Conservation (phyloP, 768 basidiomycete species). For the Hebeloma cylindrosporum region DNA sequence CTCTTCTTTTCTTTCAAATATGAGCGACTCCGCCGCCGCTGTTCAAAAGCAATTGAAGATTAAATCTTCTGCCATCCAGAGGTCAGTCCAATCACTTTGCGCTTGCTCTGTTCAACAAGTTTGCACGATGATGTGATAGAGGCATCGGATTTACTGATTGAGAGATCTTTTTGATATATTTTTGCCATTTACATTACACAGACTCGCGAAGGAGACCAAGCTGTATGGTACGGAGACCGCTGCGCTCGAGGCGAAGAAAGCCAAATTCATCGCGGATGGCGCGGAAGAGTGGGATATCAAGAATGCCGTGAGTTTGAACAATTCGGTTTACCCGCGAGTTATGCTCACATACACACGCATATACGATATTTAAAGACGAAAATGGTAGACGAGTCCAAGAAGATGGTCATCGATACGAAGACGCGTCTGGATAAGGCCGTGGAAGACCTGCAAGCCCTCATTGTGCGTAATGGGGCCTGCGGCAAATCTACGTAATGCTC, state of each 20-base stretch:
- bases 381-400: conserved; percentile 74
- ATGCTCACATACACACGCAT: background rate
- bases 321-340: background rate
- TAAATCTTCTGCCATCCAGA: conserved; percentile 63
- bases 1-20: conserved; percentile 22
- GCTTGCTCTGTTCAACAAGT: conserved; percentile 6
- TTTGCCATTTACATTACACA: conserved; percentile 24
- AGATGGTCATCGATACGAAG: conserved; percentile 74
- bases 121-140: no score
- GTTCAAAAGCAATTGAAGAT: conserved; percentile 73
- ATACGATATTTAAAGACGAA: conserved; percentile 42
- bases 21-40: conserved; percentile 51
- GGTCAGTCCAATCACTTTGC: conserved; percentile 44
- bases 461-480: conserved; percentile 50
- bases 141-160: no score
- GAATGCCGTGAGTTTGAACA: conserved; percentile 52
- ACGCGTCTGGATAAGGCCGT: conserved; percentile 60
- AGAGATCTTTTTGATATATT: no score
- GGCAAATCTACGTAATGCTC: background rate
- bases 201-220: conserved; percentile 66
- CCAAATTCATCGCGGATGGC: conserved; percentile 57
- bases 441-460: conserved; percentile 61
- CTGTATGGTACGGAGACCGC: conserved; percentile 68
- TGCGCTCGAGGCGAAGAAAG: conserved; percentile 56
- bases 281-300: conserved; percentile 78